These are phyloP conservation scores for Oryza australiensis DNA, from an alignment of 176 grass and related monocot species.

Conservation along the genomic window DNA sequence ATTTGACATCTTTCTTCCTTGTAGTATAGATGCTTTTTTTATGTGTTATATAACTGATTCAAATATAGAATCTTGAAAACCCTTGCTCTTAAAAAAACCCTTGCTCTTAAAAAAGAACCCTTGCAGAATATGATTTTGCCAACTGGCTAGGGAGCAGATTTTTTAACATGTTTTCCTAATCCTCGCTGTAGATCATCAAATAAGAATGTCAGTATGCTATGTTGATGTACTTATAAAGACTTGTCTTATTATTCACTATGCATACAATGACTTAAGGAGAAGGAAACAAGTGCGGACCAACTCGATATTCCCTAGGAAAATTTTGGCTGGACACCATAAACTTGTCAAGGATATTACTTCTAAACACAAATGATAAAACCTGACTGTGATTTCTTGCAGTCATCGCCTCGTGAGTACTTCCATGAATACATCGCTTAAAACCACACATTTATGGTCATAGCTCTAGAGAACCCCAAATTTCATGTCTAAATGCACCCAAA, in stretches of 20 bases:
- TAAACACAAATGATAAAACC: not conserved
- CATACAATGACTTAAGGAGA: not conserved
- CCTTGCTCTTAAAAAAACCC: not conserved
- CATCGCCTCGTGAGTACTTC: not conserved
- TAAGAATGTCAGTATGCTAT: not conserved
- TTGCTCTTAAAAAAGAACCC: too few species aligned
- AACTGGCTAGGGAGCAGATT: not conserved
- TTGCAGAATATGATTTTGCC: not conserved
- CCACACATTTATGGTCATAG: not conserved
- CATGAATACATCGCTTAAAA: not conserved
- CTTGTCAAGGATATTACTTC: conserved; percentile 11
- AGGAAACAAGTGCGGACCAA: not conserved
- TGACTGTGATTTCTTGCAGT: not conserved
- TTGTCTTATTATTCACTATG: not conserved
- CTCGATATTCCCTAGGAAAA: not conserved
- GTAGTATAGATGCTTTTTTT: not conserved
- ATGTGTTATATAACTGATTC: not conserved
- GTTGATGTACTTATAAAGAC: not conserved
- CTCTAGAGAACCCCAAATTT: not conserved
- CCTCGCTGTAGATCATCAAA: too few species aligned
- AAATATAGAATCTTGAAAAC: conserved; percentile 1
- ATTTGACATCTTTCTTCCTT: conserved; percentile 20
- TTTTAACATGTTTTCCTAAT: not conserved
- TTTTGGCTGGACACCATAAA: not conserved
- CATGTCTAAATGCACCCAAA: not conserved